These are phyloP conservation scores for Cutaneotrichosporon mucoides DNA, from an alignment of 1,284 basidiomycete genomes.

Conservation along the genomic window DNA sequence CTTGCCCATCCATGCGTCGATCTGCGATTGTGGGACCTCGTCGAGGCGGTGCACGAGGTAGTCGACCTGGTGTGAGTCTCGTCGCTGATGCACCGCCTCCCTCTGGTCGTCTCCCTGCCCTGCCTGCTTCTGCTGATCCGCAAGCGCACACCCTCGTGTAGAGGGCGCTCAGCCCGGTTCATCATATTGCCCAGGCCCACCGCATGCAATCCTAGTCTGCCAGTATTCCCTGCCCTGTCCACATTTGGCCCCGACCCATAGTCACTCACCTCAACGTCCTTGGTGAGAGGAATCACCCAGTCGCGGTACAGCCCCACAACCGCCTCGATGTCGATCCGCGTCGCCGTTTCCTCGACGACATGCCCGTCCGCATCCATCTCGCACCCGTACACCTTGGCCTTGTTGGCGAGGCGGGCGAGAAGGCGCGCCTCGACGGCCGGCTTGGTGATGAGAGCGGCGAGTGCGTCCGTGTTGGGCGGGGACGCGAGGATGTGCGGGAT, in stretches of 20 bases:
- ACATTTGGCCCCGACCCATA: no score
- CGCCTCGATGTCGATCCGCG: slow-evolving; percentile 86
- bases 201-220: no score
- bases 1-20: slow-evolving; percentile 58
- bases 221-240: no score
- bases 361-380: slow-evolving; percentile 76
- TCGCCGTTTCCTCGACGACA: slow-evolving; percentile 35
- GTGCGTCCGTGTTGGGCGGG: slow-evolving; percentile 63
- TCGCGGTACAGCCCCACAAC: slow-evolving; percentile 93
- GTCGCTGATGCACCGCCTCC: no score
- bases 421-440: slow-evolving; percentile 88
- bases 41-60: slow-evolving; percentile 82
- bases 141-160: no score
- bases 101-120: no score
- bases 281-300: slow-evolving; percentile 94
- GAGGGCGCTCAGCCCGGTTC: no score
- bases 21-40: slow-evolving; percentile 70
- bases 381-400: slow-evolving; percentile 87
- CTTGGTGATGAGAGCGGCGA: slow-evolving; percentile 88
- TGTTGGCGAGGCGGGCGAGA: slow-evolving; percentile 80
- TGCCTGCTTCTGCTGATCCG: no score
- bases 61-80: slow-evolving; percentile 63
- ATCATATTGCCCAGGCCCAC: no score
- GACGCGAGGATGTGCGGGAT: slow-evolving; percentile 76
- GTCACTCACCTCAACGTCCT: slow-evolving; percentile 85